These are phyloP conservation scores for Auxenochlorella protothecoides DNA, from an alignment of 139 green algal species.

Conservation along the genomic window DNA sequence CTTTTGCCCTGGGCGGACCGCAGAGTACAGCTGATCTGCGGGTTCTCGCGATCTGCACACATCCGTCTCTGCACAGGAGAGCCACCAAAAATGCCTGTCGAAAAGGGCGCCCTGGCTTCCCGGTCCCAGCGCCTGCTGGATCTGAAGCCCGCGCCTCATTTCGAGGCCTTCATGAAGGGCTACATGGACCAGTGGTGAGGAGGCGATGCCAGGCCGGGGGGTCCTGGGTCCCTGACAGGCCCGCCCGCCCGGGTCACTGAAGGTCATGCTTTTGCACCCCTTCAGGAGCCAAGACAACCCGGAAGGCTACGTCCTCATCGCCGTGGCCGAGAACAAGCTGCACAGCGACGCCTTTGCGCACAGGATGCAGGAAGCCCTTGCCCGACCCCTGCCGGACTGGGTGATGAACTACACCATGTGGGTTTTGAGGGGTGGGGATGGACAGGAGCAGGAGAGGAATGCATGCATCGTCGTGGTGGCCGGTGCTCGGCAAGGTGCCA, in stretches of 20 bases:
- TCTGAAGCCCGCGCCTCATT: too few relatives aligned
- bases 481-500: neutral
- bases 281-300: conserved; percentile 4
- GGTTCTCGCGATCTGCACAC: too few relatives aligned
- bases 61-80: too few relatives aligned
- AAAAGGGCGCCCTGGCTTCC: too few relatives aligned
- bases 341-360: conserved; percentile 7
- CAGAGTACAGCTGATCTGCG: too few relatives aligned
- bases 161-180: too few relatives aligned
- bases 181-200: too few relatives aligned
- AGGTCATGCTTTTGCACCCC: neutral
- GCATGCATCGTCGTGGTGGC: neutral
- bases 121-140: neutral
- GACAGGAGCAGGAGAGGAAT: neutral
- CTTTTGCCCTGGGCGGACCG: too few relatives aligned
- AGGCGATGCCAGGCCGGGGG: too few relatives aligned
- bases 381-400: neutral
- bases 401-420: conserved; percentile 29
- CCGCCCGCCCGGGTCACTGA: too few relatives aligned
- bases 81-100: too few relatives aligned
- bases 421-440: neutral
- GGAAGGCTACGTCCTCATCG: conserved; percentile 20
- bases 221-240: too few relatives aligned
- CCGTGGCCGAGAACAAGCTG: conserved; percentile 36
- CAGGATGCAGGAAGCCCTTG: conserved; percentile 3